Evolutionary conservation across 1,284 basidiomycete species (phyloP).

Genomic region (Sporisorium reilianum): DNA sequence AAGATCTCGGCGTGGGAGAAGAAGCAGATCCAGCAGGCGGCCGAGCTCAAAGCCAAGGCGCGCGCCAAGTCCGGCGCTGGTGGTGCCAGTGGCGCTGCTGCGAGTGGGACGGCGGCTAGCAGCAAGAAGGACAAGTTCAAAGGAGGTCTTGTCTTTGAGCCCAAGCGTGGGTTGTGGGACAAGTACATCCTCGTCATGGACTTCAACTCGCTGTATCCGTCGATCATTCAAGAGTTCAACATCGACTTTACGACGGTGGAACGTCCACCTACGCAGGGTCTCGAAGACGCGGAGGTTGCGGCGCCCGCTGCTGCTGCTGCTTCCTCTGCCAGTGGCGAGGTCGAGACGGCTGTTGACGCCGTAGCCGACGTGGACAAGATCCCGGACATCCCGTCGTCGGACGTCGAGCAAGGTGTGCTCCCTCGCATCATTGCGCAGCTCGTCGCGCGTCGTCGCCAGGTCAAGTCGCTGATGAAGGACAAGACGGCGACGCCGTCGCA

Average conservation of each 20-base stretch:
- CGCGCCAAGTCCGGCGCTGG: slow-evolving; percentile 35
- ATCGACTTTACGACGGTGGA: slow-evolving; percentile 99
- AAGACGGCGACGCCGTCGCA: slow-evolving; percentile 80
- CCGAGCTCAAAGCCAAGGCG: slow-evolving; percentile 49
- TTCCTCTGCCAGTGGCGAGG: slow-evolving; percentile 7
- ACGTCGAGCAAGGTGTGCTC: slow-evolving; percentile 85
- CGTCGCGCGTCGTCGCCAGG: slow-evolving; percentile 87
- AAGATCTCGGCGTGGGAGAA: slow-evolving; percentile 80
- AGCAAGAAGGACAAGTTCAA: slow-evolving; percentile 89
- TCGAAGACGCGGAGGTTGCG: slow-evolving; percentile 25
- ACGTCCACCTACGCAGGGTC: slow-evolving; percentile 74
- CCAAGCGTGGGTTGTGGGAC: slow-evolving; percentile 96
- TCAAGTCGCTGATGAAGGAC: slow-evolving; percentile 96
- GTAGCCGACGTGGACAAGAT: slow-evolving; percentile 75
- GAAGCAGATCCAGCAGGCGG: slow-evolving; percentile 61
- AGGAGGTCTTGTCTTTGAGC: slow-evolving; percentile 97
- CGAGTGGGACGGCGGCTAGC: slow-evolving; percentile 75
- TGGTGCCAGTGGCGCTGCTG: slow-evolving; percentile 40
- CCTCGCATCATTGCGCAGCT: slow-evolving; percentile 95
- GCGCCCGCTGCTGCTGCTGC: slow-evolving; percentile 5
- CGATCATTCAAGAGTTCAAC: slow-evolving; percentile 99
- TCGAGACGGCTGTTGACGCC: slow-evolving; percentile 24
- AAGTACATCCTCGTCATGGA: slow-evolving; percentile 99
- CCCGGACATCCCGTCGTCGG: slow-evolving; percentile 84
- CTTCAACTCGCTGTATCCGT: slow-evolving; percentile 99